phyloP scores from a whole-genome alignment of 768 basidiomycete genomes.

The Lentinula boryana region DNA sequence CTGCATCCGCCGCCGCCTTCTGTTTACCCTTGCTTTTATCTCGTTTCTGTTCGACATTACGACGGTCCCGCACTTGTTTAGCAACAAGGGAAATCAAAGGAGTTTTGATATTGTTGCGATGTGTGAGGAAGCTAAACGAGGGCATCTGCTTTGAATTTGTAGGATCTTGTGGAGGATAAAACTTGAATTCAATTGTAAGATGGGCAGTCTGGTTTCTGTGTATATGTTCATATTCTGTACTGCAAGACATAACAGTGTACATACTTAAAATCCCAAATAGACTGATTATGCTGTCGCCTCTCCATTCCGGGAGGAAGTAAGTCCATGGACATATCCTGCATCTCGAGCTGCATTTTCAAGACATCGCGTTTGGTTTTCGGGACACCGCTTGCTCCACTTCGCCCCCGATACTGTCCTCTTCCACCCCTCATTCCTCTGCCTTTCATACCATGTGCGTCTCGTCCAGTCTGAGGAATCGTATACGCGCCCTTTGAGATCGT shows the following conservation, averaged over 20 bases:
- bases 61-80: slow-evolving; percentile 24
- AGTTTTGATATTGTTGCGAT: slow-evolving; percentile 49
- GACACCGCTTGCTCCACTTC: slow-evolving; percentile 12
- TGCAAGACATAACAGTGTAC: slow-evolving; percentile 18
- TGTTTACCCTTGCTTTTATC: slow-evolving; percentile 22
- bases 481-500: slow-evolving; percentile 65
- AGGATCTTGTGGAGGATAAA: slow-evolving; percentile 48
- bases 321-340: slow-evolving; percentile 67
- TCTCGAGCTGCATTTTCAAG: slow-evolving; percentile 63
- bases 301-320: slow-evolving; percentile 82
- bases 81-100: slow-evolving; percentile 48
- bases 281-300: slow-evolving; percentile 69
- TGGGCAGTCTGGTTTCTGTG: slow-evolving; percentile 60
- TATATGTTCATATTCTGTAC: neutral
- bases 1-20: neutral
- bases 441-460: slow-evolving; percentile 3
- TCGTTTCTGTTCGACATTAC: slow-evolving; percentile 37
- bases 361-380: slow-evolving; percentile 55
- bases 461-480: slow-evolving; percentile 17
- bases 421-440: slow-evolving; percentile 16
- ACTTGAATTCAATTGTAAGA: slow-evolving; percentile 68
- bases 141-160: slow-evolving; percentile 29
- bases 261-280: slow-evolving; percentile 78
- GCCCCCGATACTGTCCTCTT: slow-evolving; percentile 14
- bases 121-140: slow-evolving; percentile 53